Percentiles rank a stretch among this genome's conserved stretches.
These are phyloP conservation scores for Sanghuangporus sanghuang DNA, from an alignment of 1,284 basidiomycete species.

Conservation along the genomic window DNA sequence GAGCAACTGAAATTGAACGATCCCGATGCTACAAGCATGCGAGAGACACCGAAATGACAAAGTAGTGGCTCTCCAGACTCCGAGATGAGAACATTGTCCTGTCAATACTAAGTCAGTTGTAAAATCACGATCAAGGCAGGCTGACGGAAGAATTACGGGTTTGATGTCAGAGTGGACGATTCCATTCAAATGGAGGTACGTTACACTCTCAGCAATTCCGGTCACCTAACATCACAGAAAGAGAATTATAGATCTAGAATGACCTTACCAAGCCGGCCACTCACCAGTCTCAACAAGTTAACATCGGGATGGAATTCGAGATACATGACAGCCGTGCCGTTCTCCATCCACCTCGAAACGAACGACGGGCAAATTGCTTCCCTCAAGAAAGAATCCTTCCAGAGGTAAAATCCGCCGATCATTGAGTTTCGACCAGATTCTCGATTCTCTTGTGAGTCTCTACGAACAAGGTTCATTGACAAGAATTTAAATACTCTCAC, in stretches of 20 bases:
- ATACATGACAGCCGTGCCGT: conserved; percentile 5
- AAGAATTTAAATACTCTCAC: background rate
- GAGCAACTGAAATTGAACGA: background rate
- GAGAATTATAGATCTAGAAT: background rate
- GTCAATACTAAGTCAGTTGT: background rate
- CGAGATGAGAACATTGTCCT: conserved; percentile 7
- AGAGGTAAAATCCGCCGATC: conserved; percentile 12
- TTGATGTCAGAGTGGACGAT: conserved; percentile 15
- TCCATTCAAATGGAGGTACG: background rate
- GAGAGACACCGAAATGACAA: conserved; percentile 6
- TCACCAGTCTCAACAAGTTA: background rate
- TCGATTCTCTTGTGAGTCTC: background rate
- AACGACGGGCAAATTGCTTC: background rate
- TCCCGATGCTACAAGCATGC: background rate
- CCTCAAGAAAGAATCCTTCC: conserved; percentile 2
- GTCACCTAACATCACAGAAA: background rate
- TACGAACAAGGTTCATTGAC: background rate
- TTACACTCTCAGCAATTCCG: background rate
- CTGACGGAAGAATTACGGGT: background rate
- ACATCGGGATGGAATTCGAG: background rate
- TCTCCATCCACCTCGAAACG: conserved; percentile 13
- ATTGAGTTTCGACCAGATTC: conserved; percentile 11
- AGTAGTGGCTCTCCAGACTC: background rate
- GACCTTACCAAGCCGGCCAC: background rate
- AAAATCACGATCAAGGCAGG: background rate